Base-by-base conservation (phyloP, 495 filamentous ascomycete species). In the Immersiella caudata region DNA sequence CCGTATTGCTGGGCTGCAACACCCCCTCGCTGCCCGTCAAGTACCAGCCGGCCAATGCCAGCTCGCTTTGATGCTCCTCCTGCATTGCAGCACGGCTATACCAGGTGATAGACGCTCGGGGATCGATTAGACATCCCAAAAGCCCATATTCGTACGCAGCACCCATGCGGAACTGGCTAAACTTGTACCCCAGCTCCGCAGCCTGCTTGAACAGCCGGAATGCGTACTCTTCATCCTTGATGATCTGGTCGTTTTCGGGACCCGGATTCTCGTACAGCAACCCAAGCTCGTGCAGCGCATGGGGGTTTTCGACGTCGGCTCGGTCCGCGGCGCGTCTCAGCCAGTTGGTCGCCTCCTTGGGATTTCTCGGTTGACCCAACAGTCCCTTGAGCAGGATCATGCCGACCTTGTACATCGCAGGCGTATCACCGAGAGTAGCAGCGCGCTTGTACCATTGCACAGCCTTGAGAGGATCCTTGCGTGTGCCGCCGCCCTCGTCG, bases 361-460 rank as follows among this genome's bases (percentile, higher is more conserved):
- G 86, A 76, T 93, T 96, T 69, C 84, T 85, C n/a, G 86, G 85
- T 76, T 97, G 94, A 9, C 94, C 94, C 16, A 99, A 87, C n/a
- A 97, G 85, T 22, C 94, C 94, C 76, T 97, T 97, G 27, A 97
- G 84, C 69, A 91, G 82, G 73, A 99, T 97, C 88, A 97, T 94
- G 61, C 95, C 95, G 79, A 98, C 89, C 78, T 99, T 99, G 80
- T 97, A 99, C 93, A 97, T 96, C 25, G 94, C 95, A 0, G 93
- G 89, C 0, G 91, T 90, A 72, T 98, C 94, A 14, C 95, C 95
- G 6, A 97, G 82, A 7, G 90, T 87, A 0, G 95, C 93, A 14
- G 94, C 93, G 21, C 93, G 92, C 75, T 93, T 93, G 76, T 98
- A 99, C 95, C 95, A 99, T 73, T 97, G 93, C 29, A 98, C 92